A percentile compares a stretch with the other conserved stretches of the same genome.
These are phyloP conservation scores for Aristolochia californica DNA, from an alignment of 164 flowering plant species.

Conservation along the genomic window DNA sequence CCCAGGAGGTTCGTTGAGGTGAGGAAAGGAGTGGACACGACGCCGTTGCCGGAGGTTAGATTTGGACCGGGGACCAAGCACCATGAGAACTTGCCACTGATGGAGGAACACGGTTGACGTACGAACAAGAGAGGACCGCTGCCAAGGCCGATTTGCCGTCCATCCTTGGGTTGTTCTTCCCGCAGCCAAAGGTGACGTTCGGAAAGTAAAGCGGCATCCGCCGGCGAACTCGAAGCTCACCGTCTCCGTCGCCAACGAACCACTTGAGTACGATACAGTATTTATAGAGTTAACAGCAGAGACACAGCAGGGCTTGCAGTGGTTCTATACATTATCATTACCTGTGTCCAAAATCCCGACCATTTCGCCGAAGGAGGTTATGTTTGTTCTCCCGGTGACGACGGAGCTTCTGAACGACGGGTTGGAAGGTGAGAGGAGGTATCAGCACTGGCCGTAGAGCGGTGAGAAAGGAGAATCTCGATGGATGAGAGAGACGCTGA, in stretches of 20 bases:
- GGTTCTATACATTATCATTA: conserved; percentile 81
- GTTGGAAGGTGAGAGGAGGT: not conserved
- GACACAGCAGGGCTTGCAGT: conserved; percentile 75
- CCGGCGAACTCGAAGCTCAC: conserved; percentile 21
- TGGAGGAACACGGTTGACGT: conserved; percentile 22
- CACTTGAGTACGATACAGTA: conserved; percentile 15
- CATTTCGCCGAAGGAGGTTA: conserved; percentile 29
- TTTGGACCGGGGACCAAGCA: conserved; percentile 28
- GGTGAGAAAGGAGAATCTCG: conserved; percentile 32
- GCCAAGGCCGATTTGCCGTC: conserved; percentile 58
- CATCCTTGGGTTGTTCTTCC: conserved; percentile 17
- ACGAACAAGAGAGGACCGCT: conserved; percentile 33
- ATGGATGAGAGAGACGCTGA: conserved; percentile 25
- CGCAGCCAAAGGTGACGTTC: conserved; percentile 34
- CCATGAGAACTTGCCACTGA: conserved; percentile 54
- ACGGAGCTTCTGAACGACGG: not conserved
- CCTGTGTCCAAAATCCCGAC: conserved; percentile 73
- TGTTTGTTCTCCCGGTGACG: not conserved
- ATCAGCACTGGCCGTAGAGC: conserved; percentile 8
- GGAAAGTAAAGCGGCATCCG: conserved; percentile 5
- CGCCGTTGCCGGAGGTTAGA: not conserved
- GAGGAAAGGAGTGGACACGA: conserved; percentile 36
- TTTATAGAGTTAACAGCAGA: conserved; percentile 52
- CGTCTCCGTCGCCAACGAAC: conserved; percentile 30
- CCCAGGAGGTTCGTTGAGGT: conserved; percentile 12